A percentile compares a stretch with the other conserved stretches of the same genome.
Conservation (phyloP, 768 basidiomycete genomes). For the Pulveroboletus sp. region DNA sequence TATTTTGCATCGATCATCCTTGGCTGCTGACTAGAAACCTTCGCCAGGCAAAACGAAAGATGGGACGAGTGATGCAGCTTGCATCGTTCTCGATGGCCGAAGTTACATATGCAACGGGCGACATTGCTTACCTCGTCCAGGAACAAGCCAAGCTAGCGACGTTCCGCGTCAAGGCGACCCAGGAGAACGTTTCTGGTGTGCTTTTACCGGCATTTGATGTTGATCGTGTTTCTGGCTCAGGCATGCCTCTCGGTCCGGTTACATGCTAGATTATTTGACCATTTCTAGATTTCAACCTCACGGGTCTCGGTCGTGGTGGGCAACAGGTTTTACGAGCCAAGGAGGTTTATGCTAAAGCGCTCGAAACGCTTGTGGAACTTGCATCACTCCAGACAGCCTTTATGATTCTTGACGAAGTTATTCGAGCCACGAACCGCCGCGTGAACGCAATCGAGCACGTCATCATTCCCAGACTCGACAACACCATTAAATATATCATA, state of each 20-base stretch:
- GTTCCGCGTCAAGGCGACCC: slow-evolving; percentile 91
- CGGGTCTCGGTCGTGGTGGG: slow-evolving; percentile 94
- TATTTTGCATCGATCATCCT: background rate
- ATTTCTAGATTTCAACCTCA: slow-evolving; percentile 87
- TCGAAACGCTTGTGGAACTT: slow-evolving; percentile 95
- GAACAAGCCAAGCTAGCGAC: slow-evolving; percentile 90
- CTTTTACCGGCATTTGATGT: slow-evolving; percentile 94
- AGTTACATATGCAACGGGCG: slow-evolving; percentile 96
- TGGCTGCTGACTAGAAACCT: slow-evolving; percentile 19
- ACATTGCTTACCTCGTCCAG: slow-evolving; percentile 97
- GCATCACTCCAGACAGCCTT: slow-evolving; percentile 98
- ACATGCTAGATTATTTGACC: slow-evolving; percentile 1
- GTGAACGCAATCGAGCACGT: slow-evolving; percentile 99
- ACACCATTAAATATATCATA: slow-evolving; percentile 97
- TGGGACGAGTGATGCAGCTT: slow-evolving; percentile 98
- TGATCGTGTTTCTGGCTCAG: slow-evolving; percentile 81
- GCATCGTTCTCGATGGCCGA: slow-evolving; percentile 99
- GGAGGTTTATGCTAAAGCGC: slow-evolving; percentile 96
- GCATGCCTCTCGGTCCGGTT: slow-evolving; percentile 35
- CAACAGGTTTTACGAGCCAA: slow-evolving; percentile 94
- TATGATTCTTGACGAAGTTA: slow-evolving; percentile 97
- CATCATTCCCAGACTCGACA: slow-evolving; percentile 91
- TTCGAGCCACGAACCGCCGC: slow-evolving; percentile 96
- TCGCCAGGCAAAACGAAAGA: slow-evolving; percentile 91
- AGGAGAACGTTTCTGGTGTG: slow-evolving; percentile 98